Evolutionary conservation across 768 basidiomycete species (phyloP).

Genomic region (Boletus reticuloceps): DNA sequence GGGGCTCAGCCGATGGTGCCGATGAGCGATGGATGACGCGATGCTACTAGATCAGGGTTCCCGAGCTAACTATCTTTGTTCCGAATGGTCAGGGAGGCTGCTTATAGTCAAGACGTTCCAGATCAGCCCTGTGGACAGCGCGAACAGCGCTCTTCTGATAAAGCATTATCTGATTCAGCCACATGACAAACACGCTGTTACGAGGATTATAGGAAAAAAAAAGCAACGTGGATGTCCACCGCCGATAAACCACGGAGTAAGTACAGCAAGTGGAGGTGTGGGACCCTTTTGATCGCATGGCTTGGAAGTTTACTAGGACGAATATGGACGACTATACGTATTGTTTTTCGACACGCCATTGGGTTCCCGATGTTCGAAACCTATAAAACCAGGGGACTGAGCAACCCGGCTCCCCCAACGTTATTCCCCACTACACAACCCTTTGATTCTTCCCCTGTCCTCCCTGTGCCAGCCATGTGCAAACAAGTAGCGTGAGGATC

Average conservation of each 20-base stretch:
- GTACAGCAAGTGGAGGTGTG: conserved; percentile 30
- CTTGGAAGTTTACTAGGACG: conserved; percentile 24
- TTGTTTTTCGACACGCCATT: conserved; percentile 27
- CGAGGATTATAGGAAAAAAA: conserved; percentile 5
- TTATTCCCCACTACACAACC: conserved; percentile 9
- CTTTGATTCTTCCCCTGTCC: neutral
- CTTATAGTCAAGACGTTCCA: conserved; percentile 21
- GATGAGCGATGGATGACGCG: conserved; percentile 19
- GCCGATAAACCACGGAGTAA: conserved; percentile 16
- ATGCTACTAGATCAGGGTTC: conserved; percentile 20
- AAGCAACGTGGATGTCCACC: conserved; percentile 18
- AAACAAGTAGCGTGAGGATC: conserved; percentile 68
- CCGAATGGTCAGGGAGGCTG: conserved; percentile 23
- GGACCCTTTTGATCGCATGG: conserved; percentile 23
- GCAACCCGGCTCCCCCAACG: conserved; percentile 10
- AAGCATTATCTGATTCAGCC: conserved; percentile 22
- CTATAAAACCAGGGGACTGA: conserved; percentile 26
- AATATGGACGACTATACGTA: conserved; percentile 26
- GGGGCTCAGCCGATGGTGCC: conserved; percentile 19
- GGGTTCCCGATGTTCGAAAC: conserved; percentile 20
- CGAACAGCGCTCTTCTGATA: conserved; percentile 26
- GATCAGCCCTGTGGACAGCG: conserved; percentile 12
- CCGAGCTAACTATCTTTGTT: conserved; percentile 23
- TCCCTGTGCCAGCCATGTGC: conserved; percentile 49
- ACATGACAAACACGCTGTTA: conserved; percentile 29